Base-by-base conservation (phyloP, 306 rosid species). In the Hylodesmum podocarpum region DNA sequence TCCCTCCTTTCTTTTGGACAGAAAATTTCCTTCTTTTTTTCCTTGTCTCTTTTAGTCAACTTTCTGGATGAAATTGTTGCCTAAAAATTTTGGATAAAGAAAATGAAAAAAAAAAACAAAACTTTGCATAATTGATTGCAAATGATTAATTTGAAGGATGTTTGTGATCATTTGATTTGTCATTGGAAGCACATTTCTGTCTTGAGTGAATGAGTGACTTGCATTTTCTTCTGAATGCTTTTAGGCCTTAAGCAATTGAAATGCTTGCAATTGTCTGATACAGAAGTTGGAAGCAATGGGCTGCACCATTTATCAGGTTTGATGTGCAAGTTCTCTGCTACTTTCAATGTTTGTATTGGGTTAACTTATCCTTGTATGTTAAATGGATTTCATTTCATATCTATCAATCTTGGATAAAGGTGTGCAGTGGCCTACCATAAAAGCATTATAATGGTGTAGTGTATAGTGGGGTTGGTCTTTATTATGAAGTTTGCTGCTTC, bases 201-300 rank as follows among this genome's bases (percentile, higher is more conserved):
- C 63, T 39, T 16, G 10, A 40, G 78, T 64, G 68, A 34, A 77
- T 27, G 39, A 34, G 24, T 41, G 75, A 43, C 79, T 77, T 31
- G 57, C 34, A 29, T 65, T 81, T 77, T 78, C 66, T 62, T 58
- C 31, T 39, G 3, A 57, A 67, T 80, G 84, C 68, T 80, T 74
- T 58, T 81, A 95, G 98, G 91, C 81, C 95, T 88, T 68, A 71
- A 33, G 76, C 85, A 80, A 29, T 79, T 95, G 87, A 92, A 85
- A 82, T 92, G 92, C 82, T 81, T 95, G 96, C 96, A 90, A 84
- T 80, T 95, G 86, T 95, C 98, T 16, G 98, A 95, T 71, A 95
- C 97, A 21, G 88, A 84, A 64, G 95, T 95, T 72, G 96, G 93
- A 78, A 88, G 88, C 91, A 83, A 72, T 80, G 98, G 98, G 74